phyloP scores from a whole-genome alignment of 148 eudicot genomes.

The Amaranthus hypochondriacus region DNA sequence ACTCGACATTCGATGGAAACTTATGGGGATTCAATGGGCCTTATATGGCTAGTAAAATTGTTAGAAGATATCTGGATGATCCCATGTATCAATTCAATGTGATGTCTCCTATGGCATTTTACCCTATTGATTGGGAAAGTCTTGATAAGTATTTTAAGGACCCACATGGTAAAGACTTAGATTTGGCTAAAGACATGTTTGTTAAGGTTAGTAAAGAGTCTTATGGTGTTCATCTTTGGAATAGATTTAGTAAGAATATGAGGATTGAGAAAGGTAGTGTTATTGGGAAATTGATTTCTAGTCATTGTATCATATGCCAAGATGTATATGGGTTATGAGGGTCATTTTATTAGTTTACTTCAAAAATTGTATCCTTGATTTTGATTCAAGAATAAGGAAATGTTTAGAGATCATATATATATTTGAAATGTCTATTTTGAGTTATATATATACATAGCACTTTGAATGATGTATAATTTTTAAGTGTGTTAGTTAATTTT shows the following conservation, averaged over 20 bases:
- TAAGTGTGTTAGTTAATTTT: no score
- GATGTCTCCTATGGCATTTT: conserved; percentile 55
- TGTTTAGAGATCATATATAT: no score
- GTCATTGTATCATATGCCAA: conserved; percentile 49
- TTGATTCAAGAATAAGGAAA: no score
- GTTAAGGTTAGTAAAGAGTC: conserved; percentile 25
- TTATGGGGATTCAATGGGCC: conserved; percentile 85
- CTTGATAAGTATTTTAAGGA: conserved; percentile 30
- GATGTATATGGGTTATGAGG: conserved; percentile 16
- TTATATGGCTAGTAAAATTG: conserved; percentile 56
- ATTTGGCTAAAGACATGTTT: conserved; percentile 41
- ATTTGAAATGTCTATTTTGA: no score
- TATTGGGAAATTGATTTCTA: conserved; percentile 44
- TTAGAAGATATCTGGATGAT: conserved; percentile 6
- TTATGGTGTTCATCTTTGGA: conserved; percentile 79
- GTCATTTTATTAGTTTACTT: no score
- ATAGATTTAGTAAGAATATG: conserved; percentile 37
- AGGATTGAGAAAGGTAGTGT: conserved; percentile 58
- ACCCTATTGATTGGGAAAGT: conserved; percentile 54
- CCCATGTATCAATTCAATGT: conserved; percentile 33
- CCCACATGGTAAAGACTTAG: conserved; percentile 21
- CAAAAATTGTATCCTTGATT: no score
- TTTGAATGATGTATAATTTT: no score
- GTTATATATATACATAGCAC: no score
- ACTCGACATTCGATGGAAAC: conserved; percentile 49